Evolutionary conservation across 2,329 filamentous ascomycete species (phyloP).

Genomic region (Pezicula carpinea): DNA sequence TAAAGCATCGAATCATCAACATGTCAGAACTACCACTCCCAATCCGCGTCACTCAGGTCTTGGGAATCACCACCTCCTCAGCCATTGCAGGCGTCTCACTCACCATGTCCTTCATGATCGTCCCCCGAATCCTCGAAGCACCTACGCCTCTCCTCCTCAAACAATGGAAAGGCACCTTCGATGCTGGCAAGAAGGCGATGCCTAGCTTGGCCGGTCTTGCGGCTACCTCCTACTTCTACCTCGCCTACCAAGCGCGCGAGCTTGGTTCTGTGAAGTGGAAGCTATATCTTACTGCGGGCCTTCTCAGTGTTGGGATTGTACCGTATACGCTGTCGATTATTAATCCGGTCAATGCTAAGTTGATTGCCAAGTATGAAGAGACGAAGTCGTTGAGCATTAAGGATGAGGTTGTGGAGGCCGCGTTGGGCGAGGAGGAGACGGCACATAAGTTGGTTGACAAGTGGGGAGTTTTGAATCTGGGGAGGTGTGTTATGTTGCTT

Average conservation of each 20-base stretch:
- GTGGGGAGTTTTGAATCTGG: conserved; percentile 51
- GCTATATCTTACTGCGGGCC: conserved; percentile 39
- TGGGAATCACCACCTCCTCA: conserved; percentile 46
- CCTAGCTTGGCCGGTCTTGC: conserved; percentile 36
- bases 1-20: background rate
- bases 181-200: conserved; percentile 33
- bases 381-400: conserved; percentile 31
- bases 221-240: conserved; percentile 37
- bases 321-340: conserved; percentile 49
- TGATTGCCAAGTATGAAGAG: conserved; percentile 39
- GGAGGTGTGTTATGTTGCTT: conserved; percentile 30
- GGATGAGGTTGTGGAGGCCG: conserved; percentile 34
- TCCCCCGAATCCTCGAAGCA: conserved; percentile 50
- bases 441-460: conserved; percentile 48
- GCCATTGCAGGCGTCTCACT: conserved; percentile 36
- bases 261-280: conserved; percentile 24
- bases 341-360: conserved; percentile 41
- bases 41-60: conserved; percentile 42
- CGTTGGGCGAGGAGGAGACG: conserved; percentile 38
- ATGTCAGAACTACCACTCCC: conserved; percentile 10
- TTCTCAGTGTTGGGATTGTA: conserved; percentile 39
- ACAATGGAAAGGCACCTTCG: conserved; percentile 47
- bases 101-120: conserved; percentile 36
- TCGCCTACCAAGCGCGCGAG: conserved; percentile 34
- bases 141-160: conserved; percentile 49